Conservation (phyloP, 2,329 filamentous ascomycete genomes). For the Colletotrichum gigasporum region DNA sequence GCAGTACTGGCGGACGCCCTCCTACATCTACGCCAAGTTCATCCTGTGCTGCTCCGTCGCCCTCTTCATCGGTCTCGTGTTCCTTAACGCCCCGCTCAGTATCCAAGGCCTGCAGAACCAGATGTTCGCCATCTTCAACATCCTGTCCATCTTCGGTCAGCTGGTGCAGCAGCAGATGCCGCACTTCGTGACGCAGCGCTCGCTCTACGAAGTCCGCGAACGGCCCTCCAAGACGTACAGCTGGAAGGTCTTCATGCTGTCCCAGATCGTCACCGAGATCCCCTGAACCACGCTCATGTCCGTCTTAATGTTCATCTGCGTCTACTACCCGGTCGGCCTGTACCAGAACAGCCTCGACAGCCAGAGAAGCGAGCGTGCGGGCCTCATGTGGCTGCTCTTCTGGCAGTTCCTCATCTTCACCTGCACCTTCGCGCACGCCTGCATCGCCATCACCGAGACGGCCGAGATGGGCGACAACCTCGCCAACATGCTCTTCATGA, state of each 20-base stretch:
- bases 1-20: slow-evolving; percentile 81
- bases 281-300: slow-evolving; percentile 72
- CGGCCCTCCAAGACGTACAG: slow-evolving; percentile 71
- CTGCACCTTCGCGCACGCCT: slow-evolving; percentile 72
- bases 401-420: slow-evolving; percentile 73
- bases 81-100: slow-evolving; percentile 65
- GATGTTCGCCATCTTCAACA: slow-evolving; percentile 73
- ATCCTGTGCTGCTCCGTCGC: slow-evolving; percentile 54
- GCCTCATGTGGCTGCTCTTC: slow-evolving; percentile 70
- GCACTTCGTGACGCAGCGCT: slow-evolving; percentile 71
- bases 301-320: slow-evolving; percentile 70
- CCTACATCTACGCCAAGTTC: slow-evolving; percentile 78
- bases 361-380: slow-evolving; percentile 59
- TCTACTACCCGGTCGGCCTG: slow-evolving; percentile 75
- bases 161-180: slow-evolving; percentile 71
- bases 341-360: slow-evolving; percentile 65
- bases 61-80: slow-evolving; percentile 73
- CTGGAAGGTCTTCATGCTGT: slow-evolving; percentile 73
- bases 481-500: slow-evolving; percentile 65
- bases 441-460: slow-evolving; percentile 71
- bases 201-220: slow-evolving; percentile 74
- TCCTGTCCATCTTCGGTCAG: slow-evolving; percentile 71
- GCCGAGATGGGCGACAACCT: slow-evolving; percentile 73
- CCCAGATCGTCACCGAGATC: slow-evolving; percentile 73
- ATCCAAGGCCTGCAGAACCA: slow-evolving; percentile 72